A percentile compares a stretch with the other conserved stretches of the same genome.
phyloP scores from a whole-genome alignment of 2,329 filamentous ascomycete species.

The Aspergillus sp. region DNA sequence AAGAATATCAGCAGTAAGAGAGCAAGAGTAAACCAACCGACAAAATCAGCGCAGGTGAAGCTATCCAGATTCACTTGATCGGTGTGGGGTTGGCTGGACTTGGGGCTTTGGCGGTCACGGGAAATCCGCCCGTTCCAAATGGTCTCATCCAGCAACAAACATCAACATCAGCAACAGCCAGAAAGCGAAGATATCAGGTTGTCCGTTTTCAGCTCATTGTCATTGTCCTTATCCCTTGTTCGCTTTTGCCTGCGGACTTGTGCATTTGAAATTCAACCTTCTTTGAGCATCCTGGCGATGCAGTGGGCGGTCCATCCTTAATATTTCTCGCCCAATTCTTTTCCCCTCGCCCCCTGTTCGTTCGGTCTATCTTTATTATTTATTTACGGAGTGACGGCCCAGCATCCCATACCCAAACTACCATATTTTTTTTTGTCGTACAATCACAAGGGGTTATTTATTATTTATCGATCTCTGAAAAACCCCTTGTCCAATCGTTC shows the following conservation, averaged over 20 bases:
- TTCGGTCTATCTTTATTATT: background rate
- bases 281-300: constrained; percentile 13
- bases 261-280: background rate
- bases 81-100: background rate
- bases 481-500: too few relatives aligned
- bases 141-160: background rate
- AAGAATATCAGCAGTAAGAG: background rate
- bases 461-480: background rate
- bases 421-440: too few relatives aligned
- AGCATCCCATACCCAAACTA: too few relatives aligned
- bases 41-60: constrained; percentile 1
- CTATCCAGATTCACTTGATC: background rate
- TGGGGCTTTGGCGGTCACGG: constrained; percentile 24
- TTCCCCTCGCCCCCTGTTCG: constrained; percentile 3
- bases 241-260: background rate
- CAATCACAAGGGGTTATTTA: background rate
- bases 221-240: constrained; percentile 1
- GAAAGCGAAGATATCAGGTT: too few relatives aligned
- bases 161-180: background rate
- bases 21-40: background rate
- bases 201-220: background rate
- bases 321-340: background rate
- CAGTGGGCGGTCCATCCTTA: constrained; percentile 5
- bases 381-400: background rate
- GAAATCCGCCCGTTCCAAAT: background rate